These are phyloP conservation scores for Huntiella abstrusa DNA, from an alignment of 2,329 filamentous ascomycete genomes.

Conservation along the genomic window DNA sequence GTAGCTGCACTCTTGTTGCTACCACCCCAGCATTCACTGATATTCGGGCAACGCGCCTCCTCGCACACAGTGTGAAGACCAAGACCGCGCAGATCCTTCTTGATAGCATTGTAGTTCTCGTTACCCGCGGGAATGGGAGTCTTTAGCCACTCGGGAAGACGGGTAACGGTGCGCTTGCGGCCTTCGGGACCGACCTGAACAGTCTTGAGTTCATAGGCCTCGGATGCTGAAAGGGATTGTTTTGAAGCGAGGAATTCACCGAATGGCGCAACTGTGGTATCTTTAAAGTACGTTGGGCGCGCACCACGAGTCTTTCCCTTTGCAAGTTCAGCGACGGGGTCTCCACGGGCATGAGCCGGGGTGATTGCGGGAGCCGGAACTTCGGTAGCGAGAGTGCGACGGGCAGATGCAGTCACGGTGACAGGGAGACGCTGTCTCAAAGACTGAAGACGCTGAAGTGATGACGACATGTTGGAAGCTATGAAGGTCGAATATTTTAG, in stretches of 20 bases:
- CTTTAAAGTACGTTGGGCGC: slow-evolving; percentile 39
- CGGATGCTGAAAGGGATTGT: slow-evolving; percentile 27
- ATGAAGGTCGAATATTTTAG: neutral
- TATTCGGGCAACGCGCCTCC: slow-evolving; percentile 92
- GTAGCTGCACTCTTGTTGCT: slow-evolving; percentile 75
- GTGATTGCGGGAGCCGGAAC: slow-evolving; percentile 18
- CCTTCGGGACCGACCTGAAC: slow-evolving; percentile 45
- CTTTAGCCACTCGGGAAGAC: slow-evolving; percentile 87
- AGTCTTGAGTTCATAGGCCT: slow-evolving; percentile 42
- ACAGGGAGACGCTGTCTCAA: slow-evolving; percentile 25
- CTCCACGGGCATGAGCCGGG: slow-evolving; percentile 9
- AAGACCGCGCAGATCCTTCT: slow-evolving; percentile 75
- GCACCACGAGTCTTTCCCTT: slow-evolving; percentile 18
- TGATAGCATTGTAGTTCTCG: slow-evolving; percentile 81
- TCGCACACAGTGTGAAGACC: slow-evolving; percentile 93
- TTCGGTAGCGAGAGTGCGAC: slow-evolving; percentile 28
- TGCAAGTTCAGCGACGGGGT: slow-evolving; percentile 13
- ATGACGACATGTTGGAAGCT: slow-evolving; percentile 23
- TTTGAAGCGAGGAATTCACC: slow-evolving; percentile 34
- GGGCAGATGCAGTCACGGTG: slow-evolving; percentile 16
- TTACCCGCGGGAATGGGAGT: slow-evolving; percentile 74
- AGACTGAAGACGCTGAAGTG: slow-evolving; percentile 23
- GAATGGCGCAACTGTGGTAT: slow-evolving; percentile 36
- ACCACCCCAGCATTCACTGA: slow-evolving; percentile 95
- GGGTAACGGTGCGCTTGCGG: slow-evolving; percentile 45